Conservation (phyloP, 2,329 filamentous ascomycete species). For the Colletotrichum sansevieriae region DNA sequence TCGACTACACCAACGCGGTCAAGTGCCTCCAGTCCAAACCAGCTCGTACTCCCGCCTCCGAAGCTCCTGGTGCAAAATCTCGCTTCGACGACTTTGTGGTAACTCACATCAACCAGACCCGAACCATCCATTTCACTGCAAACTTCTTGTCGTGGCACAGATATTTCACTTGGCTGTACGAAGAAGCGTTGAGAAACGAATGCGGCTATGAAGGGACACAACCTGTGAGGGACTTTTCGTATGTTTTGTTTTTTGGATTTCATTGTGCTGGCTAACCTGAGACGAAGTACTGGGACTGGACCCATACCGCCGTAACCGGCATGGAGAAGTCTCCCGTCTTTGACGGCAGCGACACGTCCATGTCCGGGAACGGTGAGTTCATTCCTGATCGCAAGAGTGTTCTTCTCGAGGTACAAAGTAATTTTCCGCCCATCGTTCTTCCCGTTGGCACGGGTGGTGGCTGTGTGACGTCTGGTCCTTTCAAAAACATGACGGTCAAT, state of each 20-base stretch:
- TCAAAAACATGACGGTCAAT: conserved; percentile 57
- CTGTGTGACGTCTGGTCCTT: conserved; percentile 65
- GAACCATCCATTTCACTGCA: conserved; percentile 57
- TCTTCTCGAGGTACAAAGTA: conserved; percentile 46
- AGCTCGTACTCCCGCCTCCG: conserved; percentile 49
- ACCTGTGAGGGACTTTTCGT: conserved; percentile 46
- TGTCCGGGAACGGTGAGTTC: conserved; percentile 59
- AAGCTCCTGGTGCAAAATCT: conserved; percentile 57
- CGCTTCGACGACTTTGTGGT: conserved; percentile 65
- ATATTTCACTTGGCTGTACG: conserved; percentile 49
- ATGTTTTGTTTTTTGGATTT: background rate
- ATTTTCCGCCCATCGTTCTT: conserved; percentile 48
- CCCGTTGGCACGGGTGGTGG: conserved; percentile 67
- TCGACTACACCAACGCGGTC: conserved; percentile 59
- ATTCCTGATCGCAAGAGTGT: conserved; percentile 45
- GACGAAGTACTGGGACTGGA: conserved; percentile 46
- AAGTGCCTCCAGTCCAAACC: conserved; percentile 58
- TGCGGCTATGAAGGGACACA: conserved; percentile 57
- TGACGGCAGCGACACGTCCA: conserved; percentile 60
- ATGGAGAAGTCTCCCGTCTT: conserved; percentile 59
- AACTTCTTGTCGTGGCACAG: conserved; percentile 51
- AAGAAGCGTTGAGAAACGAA: conserved; percentile 44
- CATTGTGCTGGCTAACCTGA: background rate
- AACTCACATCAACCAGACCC: conserved; percentile 62
- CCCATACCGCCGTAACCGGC: conserved; percentile 48